Base-by-base conservation (phyloP, 148 eudicot genomes). In the Nyssa sinensis region DNA sequence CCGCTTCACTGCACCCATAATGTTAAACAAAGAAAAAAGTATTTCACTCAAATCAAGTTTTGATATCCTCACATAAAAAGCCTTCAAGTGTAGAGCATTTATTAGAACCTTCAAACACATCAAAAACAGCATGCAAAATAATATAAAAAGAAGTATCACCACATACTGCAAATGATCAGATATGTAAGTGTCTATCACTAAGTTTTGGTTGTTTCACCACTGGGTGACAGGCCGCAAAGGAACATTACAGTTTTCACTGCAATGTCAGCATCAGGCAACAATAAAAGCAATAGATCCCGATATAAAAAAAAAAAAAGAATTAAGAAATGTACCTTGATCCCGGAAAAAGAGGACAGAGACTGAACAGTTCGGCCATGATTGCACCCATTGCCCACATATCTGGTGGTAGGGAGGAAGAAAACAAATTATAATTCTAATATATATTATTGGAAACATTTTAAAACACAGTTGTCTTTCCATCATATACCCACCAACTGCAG, bases 381-480 rank as follows among this genome's bases (percentile, higher is more conserved):
- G 98, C 97, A 72, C 98, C 98, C 98, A 94, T 94, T 32, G 98
- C 98, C 98, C 98, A 94, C 98, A 94, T 94, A 84, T 94, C 98
- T 94, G 82, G 61, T 62, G 62, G 57, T 61, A 47, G 25, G 53
- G 65, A 72, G 73, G 31, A 30, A 30, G 33, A 35, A 39, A 31
- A 25, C 7, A 31, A 57, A 23, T 39, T 8, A 53, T 61, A 55
- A 69, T 17, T 61, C 33, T 0, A 33, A 7, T 13, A 21, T n/a
- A 55, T 13, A 2, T n/a, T 19, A 0, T 55, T 17, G 59, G 21
- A 55, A 55, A 21, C 23, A 6, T 58, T 47, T 24, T 14, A 60
- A 16, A 61, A 71, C 12, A 64, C 23, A 13, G 35, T 14, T 17
- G 29, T 6, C 27, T 62, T 72, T n/a, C 44, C 49, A 32, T 61